These are phyloP conservation scores for Iberis pinnata DNA, from an alignment of 345 rosid genomes.

Conservation along the genomic window DNA sequence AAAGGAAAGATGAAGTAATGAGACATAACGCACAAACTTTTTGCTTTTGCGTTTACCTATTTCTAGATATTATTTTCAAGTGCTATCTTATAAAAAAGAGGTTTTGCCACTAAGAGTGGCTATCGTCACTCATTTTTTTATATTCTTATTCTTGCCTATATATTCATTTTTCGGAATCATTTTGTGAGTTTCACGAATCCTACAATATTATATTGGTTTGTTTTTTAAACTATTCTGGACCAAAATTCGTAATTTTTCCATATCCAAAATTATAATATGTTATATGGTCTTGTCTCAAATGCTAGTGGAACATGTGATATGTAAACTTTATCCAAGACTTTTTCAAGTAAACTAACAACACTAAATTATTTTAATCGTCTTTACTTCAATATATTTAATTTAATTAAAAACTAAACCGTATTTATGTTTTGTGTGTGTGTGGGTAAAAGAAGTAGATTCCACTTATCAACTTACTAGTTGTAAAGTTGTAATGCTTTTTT, in stretches of 20 bases:
- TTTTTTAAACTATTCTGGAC: too few species aligned
- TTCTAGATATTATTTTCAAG: slow-evolving; percentile 23
- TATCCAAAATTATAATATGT: too few species aligned
- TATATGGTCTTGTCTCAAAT: too few species aligned
- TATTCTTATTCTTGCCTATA: background rate
- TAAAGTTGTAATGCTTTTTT: slow-evolving; percentile 5
- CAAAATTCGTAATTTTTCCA: too few species aligned
- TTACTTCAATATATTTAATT: too few species aligned
- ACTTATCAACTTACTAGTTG: background rate
- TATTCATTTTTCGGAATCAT: background rate
- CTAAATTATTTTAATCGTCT: too few species aligned
- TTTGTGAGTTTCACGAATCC: background rate
- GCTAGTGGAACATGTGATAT: too few species aligned
- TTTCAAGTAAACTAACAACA: too few species aligned
- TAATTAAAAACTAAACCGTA: too few species aligned
- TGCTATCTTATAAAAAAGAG: slow-evolving; percentile 20
- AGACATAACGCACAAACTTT: slow-evolving; percentile 20
- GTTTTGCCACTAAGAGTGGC: slow-evolving; percentile 26
- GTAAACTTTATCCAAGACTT: too few species aligned
- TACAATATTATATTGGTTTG: too few species aligned
- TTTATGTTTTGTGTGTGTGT: too few species aligned
- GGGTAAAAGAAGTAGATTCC: background rate
- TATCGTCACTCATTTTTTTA: slow-evolving; percentile 18
- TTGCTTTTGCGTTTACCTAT: slow-evolving; percentile 13
- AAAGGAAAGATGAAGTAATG: slow-evolving; percentile 1